A percentile compares a stretch with the other conserved stretches of the same genome.
Evolutionary conservation across 352 stramenopile genomes (phyloP).

Genomic region (Globisporangium nagaii): DNA sequence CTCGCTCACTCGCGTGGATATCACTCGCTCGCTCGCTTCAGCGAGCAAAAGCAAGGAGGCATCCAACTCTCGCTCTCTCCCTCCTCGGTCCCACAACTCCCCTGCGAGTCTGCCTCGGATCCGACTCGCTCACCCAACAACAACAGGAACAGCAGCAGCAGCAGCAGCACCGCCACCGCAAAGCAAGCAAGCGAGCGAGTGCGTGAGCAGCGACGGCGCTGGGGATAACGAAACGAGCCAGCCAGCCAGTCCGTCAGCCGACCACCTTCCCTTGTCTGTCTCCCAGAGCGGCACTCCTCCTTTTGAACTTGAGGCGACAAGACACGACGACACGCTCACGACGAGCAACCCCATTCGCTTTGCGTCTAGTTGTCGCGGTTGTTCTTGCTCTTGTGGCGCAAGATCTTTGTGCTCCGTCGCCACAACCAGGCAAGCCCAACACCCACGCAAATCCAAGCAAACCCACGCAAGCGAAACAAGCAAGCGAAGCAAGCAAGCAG

Average conservation of each 20-base stretch:
- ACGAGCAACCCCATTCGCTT: not conserved
- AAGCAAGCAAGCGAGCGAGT: too few relatives aligned
- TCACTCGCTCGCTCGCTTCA: too few relatives aligned
- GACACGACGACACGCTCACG: not conserved
- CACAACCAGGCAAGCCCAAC: not conserved
- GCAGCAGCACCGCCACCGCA: too few relatives aligned
- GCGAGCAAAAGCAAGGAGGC: not conserved
- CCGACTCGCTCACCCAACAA: not conserved
- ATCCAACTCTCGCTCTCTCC: not conserved
- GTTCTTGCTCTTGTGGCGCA: not conserved
- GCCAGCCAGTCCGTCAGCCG: too few relatives aligned
- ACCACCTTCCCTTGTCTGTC: too few relatives aligned
- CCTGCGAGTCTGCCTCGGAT: not conserved
- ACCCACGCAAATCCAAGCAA: too few relatives aligned
- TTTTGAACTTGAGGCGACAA: too few relatives aligned
- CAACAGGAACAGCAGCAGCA: not conserved
- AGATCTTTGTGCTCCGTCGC: constrained; percentile 2
- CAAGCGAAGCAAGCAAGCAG: not conserved
- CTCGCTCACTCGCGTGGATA: not conserved
- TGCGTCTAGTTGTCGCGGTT: not conserved
- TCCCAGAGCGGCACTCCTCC: too few relatives aligned
- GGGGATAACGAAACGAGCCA: not conserved
- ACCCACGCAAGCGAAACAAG: not conserved
- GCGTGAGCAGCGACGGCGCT: too few relatives aligned
- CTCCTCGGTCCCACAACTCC: too few relatives aligned